Evolutionary conservation across 352 stramenopile genomes (phyloP), one percentile per base, ranked within the genome.

Genomic region (Phytophthora pisi): DNA sequence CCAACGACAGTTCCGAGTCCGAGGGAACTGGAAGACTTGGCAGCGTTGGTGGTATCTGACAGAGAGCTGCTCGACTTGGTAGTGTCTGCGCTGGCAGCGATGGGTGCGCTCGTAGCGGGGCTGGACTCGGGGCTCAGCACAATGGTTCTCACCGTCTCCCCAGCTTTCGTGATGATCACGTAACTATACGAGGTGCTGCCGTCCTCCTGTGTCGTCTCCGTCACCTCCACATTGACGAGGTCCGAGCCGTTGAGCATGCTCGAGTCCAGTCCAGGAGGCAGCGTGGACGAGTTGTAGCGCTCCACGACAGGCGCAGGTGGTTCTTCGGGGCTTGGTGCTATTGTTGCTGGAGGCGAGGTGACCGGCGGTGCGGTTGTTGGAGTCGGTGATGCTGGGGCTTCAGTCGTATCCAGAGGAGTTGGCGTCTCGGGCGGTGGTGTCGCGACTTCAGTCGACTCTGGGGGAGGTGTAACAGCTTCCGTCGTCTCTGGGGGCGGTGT

Each of bases 211-310:
- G 52, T 72, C 8, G 66, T 75, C 31, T 68, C 74, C 0, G 74
- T 79, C n/a, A 77, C 69, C 47, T 84, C 68, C 9, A 84, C 74
- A 7, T 40, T 61, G 18, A 81, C 61, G 13, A 84, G 74, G 26
- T 82, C 53, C 3, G 70, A 68, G 4, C 74, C 77, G 9, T 77
- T 68, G 18, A 84, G 74, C 28, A 80, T 57, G 13, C 57, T 84
- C 5, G 64, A 28, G 53, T 67, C 52, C 0, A 82, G 38, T 0
- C 51, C 52, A 6, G 77, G 77, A 4, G 77, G 77, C 9, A 84
- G 43, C 7, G 74, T 82, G 28, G 77, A 77, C 2, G 74, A 80
- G 42, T 73, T 79, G 47, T 77, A 84, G 20, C 61, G 26, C 20
- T 67, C 58, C 23, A 84, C 72, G 2, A 60, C 57, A n/a, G 49